Conservation (phyloP, 495 filamentous ascomycete species). For the Neurospora sp. region DNA sequence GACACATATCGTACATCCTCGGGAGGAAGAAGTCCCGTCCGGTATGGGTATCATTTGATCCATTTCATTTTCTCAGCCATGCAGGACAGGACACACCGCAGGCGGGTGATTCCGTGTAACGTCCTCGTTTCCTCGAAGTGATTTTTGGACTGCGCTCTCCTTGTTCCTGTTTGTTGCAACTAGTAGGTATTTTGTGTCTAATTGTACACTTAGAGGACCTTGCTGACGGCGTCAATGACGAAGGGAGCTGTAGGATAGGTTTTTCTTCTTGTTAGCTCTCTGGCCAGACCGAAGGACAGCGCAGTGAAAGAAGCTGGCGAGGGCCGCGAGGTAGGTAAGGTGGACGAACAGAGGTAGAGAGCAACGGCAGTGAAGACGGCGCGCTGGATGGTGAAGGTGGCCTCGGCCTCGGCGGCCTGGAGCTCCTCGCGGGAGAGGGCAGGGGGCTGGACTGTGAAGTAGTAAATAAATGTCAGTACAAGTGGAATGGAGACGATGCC, state of each 20-base stretch:
- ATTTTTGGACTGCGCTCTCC: neutral
- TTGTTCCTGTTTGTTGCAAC: neutral
- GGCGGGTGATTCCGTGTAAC: neutral
- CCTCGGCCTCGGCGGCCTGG: slow-evolving; percentile 58
- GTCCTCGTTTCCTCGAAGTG: neutral
- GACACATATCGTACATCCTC: neutral
- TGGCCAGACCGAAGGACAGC: neutral
- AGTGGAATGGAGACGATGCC: neutral
- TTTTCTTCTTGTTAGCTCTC: slow-evolving; percentile 4
- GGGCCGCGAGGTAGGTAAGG: neutral
- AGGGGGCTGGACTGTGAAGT: slow-evolving; percentile 35
- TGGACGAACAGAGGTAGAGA: slow-evolving; percentile 73
- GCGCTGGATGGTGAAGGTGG: slow-evolving; percentile 53
- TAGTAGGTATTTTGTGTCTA: neutral
- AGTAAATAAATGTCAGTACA: neutral
- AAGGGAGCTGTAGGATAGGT: slow-evolving; percentile 55
- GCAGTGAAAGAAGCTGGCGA: neutral
- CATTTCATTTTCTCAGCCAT: neutral
- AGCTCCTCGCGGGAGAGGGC: slow-evolving; percentile 43
- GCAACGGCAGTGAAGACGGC: slow-evolving; percentile 52
- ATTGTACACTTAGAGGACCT: slow-evolving; percentile 49
- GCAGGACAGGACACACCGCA: neutral
- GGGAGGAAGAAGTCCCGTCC: neutral
- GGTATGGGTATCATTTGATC: neutral
- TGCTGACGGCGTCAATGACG: slow-evolving; percentile 64